Evolutionary conservation across 2,329 filamentous ascomycete genomes (phyloP), one percentile per base, ranked within the genome.

Genomic region (Hymenoscyphus linearis): DNA sequence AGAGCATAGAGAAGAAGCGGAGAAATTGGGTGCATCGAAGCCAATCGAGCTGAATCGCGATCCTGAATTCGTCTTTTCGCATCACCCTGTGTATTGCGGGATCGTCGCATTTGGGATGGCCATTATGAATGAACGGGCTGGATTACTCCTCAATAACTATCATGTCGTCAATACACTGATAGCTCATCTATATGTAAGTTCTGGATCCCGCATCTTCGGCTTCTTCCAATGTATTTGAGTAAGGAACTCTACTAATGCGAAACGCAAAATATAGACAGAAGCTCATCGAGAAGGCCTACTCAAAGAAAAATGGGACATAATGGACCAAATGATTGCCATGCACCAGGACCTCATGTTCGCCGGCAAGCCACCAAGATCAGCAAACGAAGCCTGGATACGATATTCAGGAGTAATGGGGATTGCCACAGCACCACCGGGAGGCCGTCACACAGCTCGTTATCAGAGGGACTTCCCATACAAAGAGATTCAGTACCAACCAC

Each of bases 41-140:
- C 14, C 26, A 14, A 57, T 47, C 35, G 47, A 57, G 36, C 55
- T 36, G 9, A 14, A 57, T 40, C 26, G 12, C 4, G 36, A 57
- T 31, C 37, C 25, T 5, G 55, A 57, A 18, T 57, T 40, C n/a
- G 44, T 57, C 25, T n/a, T 57, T 7, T 4, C 35, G 10, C 35
- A 47, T 47, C 47, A 57, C n/a, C 55, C 55, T 22, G 26, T 26
- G 25, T 57, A 57, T 31, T 57, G 55, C 27, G 55, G 55, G 14
- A 36, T 27, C 27, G 22, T 47, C 5, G 37, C 55, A 7, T 26
- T 57, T 26, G 36, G 26, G 1, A 27, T 47, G 22, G 37, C 18
- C 2, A 25, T 57, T 22, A 37, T 31, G 37, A 44, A 47, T 1
- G 55, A 57, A 26, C 35, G n/a, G 14, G 55, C 55, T n/a, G 55